Conservation (phyloP, 129 eudicot genomes). For the Pittosporum tobira region DNA sequence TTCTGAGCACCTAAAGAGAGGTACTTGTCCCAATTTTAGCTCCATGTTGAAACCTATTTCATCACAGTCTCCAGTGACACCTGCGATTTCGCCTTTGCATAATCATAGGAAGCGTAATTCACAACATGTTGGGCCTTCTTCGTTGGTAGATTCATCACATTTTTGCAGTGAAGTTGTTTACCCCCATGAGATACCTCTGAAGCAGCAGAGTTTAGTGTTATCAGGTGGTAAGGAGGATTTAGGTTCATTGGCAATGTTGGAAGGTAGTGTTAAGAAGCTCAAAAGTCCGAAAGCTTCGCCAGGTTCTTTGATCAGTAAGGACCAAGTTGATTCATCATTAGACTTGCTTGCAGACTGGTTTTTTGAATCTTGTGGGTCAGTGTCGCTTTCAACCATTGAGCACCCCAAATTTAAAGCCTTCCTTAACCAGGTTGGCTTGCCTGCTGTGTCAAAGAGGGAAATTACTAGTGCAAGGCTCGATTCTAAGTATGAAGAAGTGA, state of each 20-base stretch:
- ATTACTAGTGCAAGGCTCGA: conserved; percentile 43
- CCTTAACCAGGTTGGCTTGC: conserved; percentile 65
- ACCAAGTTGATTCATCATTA: conserved; percentile 49
- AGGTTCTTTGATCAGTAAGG: conserved; percentile 40
- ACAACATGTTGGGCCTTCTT: conserved; percentile 1
- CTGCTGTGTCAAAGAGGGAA: conserved; percentile 36
- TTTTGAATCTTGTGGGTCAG: conserved; percentile 73
- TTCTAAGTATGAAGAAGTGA: conserved; percentile 56
- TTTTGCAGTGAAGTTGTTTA: too few relatives aligned
- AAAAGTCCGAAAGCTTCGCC: conserved; percentile 62
- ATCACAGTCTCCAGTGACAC: conserved; percentile 28
- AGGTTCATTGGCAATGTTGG: conserved; percentile 68
- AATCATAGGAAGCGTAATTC: conserved; percentile 29
- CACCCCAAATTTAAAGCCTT: conserved; percentile 84
- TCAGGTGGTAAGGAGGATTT: conserved; percentile 79
- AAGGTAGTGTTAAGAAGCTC: conserved; percentile 75
- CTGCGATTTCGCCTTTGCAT: conserved; percentile 41
- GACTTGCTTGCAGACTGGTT: conserved; percentile 63
- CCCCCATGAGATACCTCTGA: too few relatives aligned
- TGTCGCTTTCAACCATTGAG: conserved; percentile 56
- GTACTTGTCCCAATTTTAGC: conserved; percentile 65
- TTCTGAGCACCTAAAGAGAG: conserved; percentile 68
- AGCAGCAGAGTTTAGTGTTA: conserved; percentile 27
- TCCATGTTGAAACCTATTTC: conserved; percentile 39
- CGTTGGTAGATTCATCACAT: not conserved